These are phyloP conservation scores for Zalaria obscura DNA, from an alignment of 2,329 filamentous ascomycete species.

Conservation along the genomic window DNA sequence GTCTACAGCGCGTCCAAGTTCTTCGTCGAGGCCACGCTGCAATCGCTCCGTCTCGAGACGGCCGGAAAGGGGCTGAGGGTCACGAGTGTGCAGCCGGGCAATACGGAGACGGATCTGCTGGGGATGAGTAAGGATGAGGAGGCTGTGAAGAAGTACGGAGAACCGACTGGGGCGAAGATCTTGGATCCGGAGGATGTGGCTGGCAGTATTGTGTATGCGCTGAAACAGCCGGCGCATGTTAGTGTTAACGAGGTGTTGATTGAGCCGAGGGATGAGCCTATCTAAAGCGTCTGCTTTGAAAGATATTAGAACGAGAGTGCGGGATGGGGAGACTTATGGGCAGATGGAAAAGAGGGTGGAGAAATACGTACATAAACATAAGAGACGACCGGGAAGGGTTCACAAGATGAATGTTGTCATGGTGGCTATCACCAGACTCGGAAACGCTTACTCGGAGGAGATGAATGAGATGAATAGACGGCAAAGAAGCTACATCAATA, in stretches of 20 bases:
- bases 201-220: constrained; percentile 56
- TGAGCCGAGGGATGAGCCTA: constrained; percentile 63
- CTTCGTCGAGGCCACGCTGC: constrained; percentile 73
- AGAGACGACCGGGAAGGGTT: no score
- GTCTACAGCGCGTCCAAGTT: constrained; percentile 77
- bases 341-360: no score
- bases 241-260: constrained; percentile 70
- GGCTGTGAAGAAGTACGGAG: constrained; percentile 65
- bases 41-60: constrained; percentile 60
- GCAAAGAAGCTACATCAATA: no score
- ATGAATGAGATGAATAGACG: no score
- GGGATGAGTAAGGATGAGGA: constrained; percentile 63
- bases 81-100: constrained; percentile 63
- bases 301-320: no score
- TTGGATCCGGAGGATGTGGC: constrained; percentile 63
- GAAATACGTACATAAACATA: no score
- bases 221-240: constrained; percentile 61
- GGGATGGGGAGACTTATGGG: no score
- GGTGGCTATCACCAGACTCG: no score
- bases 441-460: no score
- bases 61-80: constrained; percentile 59
- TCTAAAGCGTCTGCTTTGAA: no score
- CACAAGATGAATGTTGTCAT: no score
- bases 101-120: constrained; percentile 59
- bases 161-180: constrained; percentile 61